Base-by-base conservation (phyloP, 1,139 yeast species). In the Kluyveromyces sp. region DNA sequence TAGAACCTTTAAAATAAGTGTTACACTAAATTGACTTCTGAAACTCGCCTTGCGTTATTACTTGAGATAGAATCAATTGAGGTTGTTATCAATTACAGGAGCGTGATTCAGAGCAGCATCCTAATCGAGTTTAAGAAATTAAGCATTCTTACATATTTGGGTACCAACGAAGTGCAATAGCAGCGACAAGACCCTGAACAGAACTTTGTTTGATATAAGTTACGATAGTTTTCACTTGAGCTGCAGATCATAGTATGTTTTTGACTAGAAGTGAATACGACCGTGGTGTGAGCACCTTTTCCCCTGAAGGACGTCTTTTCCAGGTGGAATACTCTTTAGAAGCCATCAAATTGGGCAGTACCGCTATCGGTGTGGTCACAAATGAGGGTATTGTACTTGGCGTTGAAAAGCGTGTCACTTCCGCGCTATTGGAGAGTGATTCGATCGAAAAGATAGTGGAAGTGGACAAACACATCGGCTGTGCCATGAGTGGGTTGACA, bases 261-360 rank as follows among this genome's bases (percentile, higher is more conserved):
- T 77, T 94, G 57, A 94, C 98, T 20, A 82, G 99, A 82, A 85
- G 95, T 69, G 99, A 94, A 74, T 94, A 94, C 67, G 99, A 94
- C 65, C 85, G 99, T 68, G 98, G 98, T 52, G 98, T 94, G 45
- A 84, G 94, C 61, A 92, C 98, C 6, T 94, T 94, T 67, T 89
- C 97, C 1, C 99, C 99, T 13, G 99, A 94, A 66, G 99, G 99
- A 28, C 84, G 99, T 63, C 73, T 94, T 50, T 94, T 94, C 70
- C 99, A 94, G 69, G 99, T 94, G 38, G 99, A 94, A 66, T 94
- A 94, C 67, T 94, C 98, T 12, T 72, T 92, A 43, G 98, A 94
- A 67, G 99, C 99, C 42, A 94, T 94, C 65, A 94, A 92, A 64
- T 74, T 83, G 52, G 58, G 99, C 13, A 87, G 96, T 28, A 94